Conservation (phyloP, 2,329 filamentous ascomycete species). For the Didymella pinodella region DNA sequence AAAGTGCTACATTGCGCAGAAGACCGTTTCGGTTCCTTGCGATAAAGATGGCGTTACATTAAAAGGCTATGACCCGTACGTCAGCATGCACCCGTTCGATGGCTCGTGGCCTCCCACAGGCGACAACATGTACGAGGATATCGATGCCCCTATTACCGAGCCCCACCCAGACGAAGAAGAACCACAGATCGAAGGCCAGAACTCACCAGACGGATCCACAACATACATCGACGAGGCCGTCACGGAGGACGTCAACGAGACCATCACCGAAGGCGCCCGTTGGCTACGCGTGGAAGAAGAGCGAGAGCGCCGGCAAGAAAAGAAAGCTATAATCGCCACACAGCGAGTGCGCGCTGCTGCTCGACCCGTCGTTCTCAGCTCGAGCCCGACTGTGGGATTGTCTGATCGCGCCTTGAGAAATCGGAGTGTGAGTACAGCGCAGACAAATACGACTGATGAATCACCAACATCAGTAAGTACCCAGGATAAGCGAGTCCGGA, state of each 20-base stretch:
- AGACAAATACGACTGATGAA: background rate
- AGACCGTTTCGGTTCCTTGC: slow-evolving; percentile 20
- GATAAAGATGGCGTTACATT: slow-evolving; percentile 5
- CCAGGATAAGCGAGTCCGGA: no score
- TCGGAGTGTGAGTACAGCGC: background rate
- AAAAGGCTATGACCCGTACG: background rate
- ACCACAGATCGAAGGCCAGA: background rate
- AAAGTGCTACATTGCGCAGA: slow-evolving; percentile 25
- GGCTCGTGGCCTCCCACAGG: slow-evolving; percentile 21
- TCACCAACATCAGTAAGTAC: no score
- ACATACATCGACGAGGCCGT: background rate
- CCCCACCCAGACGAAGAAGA: background rate
- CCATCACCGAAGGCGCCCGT: background rate
- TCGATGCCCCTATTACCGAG: background rate
- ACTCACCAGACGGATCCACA: background rate
- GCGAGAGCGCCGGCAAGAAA: background rate
- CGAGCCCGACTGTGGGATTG: background rate
- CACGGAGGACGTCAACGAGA: background rate
- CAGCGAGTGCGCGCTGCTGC: background rate
- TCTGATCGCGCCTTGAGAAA: background rate
- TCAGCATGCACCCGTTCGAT: slow-evolving; percentile 21
- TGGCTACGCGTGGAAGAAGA: slow-evolving; percentile 1
- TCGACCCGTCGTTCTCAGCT: background rate
- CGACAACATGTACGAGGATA: slow-evolving; percentile 26
- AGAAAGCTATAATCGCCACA: background rate